Base-by-base conservation (phyloP, 768 basidiomycete genomes). In the Trametes punicea region DNA sequence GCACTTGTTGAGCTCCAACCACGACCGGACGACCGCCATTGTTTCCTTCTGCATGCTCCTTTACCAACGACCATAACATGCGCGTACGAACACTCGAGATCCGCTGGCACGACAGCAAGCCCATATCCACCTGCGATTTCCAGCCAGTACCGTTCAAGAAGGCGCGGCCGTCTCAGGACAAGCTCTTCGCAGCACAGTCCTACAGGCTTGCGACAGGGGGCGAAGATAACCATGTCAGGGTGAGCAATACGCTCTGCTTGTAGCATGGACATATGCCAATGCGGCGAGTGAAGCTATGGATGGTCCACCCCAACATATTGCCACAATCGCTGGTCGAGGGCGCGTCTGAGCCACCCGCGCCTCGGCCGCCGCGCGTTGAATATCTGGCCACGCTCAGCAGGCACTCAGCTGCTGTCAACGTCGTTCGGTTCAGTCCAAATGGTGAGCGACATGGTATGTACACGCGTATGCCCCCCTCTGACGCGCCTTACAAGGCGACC, bases 81-180 rank as follows among this genome's bases (percentile, higher is more conserved):
- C 86, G 90, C 58, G 90, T 89, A 70, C 82, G 89, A 57, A 93
- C 92, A 3, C 82, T 95, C 41, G 93, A 95, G 75, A 97, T 97
- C 67, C 82, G 94, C 61, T 97, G 93, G 93, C 93, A 97, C 78
- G 93, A 94, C 76, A 85, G 81, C 70, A 92, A 92, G 67, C 93
- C 93, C 41, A 95, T 99, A 72, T 95, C 93, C 40, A 91, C 93
- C 15, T 93, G 91, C 71, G 97, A 99, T 77, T 97, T 97, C 68
- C 97, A 98, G 68, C 87, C 92, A 18, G 69, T 85, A 29, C 75
- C 88, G 1, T 90, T 80, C 77, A 90, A 89, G 77, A 88, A 85
- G 71, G 85, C 88, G 74, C 83, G 87, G 73, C 86, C 87, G 16
- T 55, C 65, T 16, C 79, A 83, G 60, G 75, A 76, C 60, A 76